These are phyloP conservation scores for Flaveria trinervia DNA, from an alignment of 129 eudicot genomes.

Conservation along the genomic window DNA sequence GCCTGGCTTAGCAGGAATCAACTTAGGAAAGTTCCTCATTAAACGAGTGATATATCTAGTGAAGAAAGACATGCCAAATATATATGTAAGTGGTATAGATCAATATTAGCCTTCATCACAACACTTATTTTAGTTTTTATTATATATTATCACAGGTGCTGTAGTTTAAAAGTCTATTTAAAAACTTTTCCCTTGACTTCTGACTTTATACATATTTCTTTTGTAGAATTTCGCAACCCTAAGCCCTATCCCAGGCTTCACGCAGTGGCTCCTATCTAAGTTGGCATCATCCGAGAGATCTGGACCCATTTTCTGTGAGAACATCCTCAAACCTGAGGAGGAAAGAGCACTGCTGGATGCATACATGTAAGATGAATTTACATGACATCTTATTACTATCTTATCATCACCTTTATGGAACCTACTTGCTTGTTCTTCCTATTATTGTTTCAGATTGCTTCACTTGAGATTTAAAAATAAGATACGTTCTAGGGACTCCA, in stretches of 20 bases:
- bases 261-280: slow-evolving; percentile 88
- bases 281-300: slow-evolving; percentile 77
- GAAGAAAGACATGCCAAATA: slow-evolving; percentile 82
- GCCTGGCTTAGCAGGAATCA: slow-evolving; percentile 97
- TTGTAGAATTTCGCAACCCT: slow-evolving; percentile 90
- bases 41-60: slow-evolving; percentile 93
- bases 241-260: slow-evolving; percentile 95
- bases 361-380: slow-evolving; percentile 46
- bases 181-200: slow-evolving; percentile 5
- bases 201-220: slow-evolving; percentile 12
- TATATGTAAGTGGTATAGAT: slow-evolving; percentile 55
- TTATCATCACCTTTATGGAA: slow-evolving; percentile 7
- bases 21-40: slow-evolving; percentile 91
- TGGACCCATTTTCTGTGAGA: slow-evolving; percentile 66
- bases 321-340: slow-evolving; percentile 70
- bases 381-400: not conserved
- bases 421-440: not conserved
- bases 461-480: slow-evolving; percentile 3
- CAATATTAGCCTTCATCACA: slow-evolving; percentile 10
- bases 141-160: not conserved
- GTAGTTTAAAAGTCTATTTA: not conserved
- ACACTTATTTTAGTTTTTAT: not conserved
- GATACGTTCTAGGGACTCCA: slow-evolving; percentile 47
- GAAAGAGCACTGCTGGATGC: slow-evolving; percentile 60
- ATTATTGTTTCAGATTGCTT: not conserved